Percentiles rank a stretch among this genome's conserved stretches.
Evolutionary conservation across 257 asterid genomes (phyloP).

Genomic region (Solanum pimpinellifolium): DNA sequence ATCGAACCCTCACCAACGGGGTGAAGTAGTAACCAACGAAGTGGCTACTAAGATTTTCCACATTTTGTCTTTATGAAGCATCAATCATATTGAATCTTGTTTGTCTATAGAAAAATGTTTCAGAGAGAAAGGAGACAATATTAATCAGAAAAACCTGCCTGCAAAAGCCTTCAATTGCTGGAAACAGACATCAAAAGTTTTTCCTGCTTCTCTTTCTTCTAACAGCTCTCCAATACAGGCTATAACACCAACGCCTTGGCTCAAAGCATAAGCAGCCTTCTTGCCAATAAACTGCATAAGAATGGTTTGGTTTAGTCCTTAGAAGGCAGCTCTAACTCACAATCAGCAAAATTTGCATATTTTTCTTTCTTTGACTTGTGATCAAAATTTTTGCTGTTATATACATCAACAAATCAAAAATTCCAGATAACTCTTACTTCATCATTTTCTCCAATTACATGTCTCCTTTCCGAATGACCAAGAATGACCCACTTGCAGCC

Average conservation of each 20-base stretch:
- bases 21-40: not conserved
- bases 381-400: not conserved
- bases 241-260: conserved; percentile 78
- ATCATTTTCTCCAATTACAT: conserved; percentile 81
- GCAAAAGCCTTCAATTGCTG: conserved; percentile 86
- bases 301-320: not conserved
- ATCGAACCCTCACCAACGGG: not conserved
- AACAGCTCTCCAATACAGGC: conserved; percentile 97
- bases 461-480: conserved; percentile 97
- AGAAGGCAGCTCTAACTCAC: not conserved
- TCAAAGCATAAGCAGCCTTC: conserved; percentile 96
- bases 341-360: not conserved
- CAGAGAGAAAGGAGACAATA: not conserved
- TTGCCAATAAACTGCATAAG: conserved; percentile 76
- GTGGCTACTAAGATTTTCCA: not conserved
- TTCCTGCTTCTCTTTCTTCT: conserved; percentile 92
- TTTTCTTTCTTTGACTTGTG: not conserved
- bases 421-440: conserved; percentile 30
- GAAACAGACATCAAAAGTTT: conserved; percentile 92
- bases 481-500: conserved; percentile 98
- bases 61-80: not conserved
- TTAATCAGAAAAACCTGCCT: conserved; percentile 17
- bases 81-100: not conserved
- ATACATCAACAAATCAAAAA: not conserved
- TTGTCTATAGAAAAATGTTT: not conserved